Evolutionary conservation across 495 filamentous ascomycete genomes (phyloP), one percentile per base, ranked within the genome.

Genomic region (Penicillium bovifimosum): DNA sequence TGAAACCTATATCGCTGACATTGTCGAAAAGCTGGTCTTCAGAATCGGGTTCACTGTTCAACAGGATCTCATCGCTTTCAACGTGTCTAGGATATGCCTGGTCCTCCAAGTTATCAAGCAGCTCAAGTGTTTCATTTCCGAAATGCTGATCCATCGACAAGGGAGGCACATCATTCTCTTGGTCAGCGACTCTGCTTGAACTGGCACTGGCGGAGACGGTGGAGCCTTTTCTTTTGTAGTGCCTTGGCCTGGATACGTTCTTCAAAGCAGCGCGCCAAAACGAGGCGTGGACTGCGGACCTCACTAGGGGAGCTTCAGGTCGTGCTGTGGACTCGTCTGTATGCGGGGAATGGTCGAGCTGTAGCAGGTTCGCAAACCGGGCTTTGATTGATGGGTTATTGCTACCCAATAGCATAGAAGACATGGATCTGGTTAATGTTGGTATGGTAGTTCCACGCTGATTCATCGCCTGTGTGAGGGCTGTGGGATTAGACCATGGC

Each of bases 371-470:
- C n/a, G 43, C 26, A 8, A 59, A 5, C 47, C 55, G 62, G 11
- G 40, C 27, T 33, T 56, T 53, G 0, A 68, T 33, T 4, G 34
- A 9, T 14, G 44, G 39, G 26, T 62, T 56, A 0, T 47, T 35
- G n/a, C 54, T 60, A 8, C 47, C 47, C 14, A 56, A 50, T 13
- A 73, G 43, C 49, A 76, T 63, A 4, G 60, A 66, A 2, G 53
- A 39, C 13, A 75, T 39, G 0, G 72, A 66, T 50, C 68, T 73
- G 1, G 65, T 59, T 40, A 77, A 63, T 1, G 58, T 61, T 1
- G 70, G 56, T 7, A 74, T 65, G 6, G 74, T 60, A 2, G 52
- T 50, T 6, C 63, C 65, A 40, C 76, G 57, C 47, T 73, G 70
- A 17, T 65, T 67, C 53, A 76, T 66, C 16, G 69, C 68, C 76